phyloP scores from a whole-genome alignment of 2,329 filamentous ascomycete genomes.

The Colletotrichum plurivorum region DNA sequence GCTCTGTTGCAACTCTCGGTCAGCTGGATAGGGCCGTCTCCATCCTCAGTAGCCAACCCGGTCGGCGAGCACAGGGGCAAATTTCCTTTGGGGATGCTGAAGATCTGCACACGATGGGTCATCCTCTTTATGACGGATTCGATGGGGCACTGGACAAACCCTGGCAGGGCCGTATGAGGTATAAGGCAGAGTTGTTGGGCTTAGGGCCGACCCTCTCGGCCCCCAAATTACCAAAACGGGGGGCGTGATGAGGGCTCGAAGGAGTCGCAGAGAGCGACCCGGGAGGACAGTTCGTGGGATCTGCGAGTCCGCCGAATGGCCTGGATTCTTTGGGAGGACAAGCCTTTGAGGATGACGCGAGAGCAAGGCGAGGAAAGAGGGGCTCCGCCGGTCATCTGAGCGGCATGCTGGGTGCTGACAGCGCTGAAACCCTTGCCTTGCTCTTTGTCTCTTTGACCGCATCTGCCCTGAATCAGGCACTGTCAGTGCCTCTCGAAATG shows the following conservation, averaged over 20 bases:
- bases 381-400: slow-evolving; percentile 24
- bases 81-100: slow-evolving; percentile 5
- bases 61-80: not conserved
- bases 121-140: slow-evolving; percentile 18
- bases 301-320: slow-evolving; percentile 2
- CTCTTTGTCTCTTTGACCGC: slow-evolving; percentile 34
- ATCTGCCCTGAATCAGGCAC: slow-evolving; percentile 16
- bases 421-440: slow-evolving; percentile 14
- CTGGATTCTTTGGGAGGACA: slow-evolving; percentile 3
- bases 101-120: slow-evolving; percentile 14
- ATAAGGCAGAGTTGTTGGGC: slow-evolving; percentile 5
- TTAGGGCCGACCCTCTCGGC: not conserved
- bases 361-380: slow-evolving; percentile 1
- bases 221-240: not conserved
- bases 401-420: not conserved
- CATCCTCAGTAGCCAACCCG: not conserved
- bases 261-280: not conserved
- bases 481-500: slow-evolving; percentile 20
- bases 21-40: not conserved
- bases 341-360: slow-evolving; percentile 17
- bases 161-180: slow-evolving; percentile 8
- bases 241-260: not conserved
- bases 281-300: slow-evolving; percentile 9
- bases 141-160: slow-evolving; percentile 3
- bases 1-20: slow-evolving; percentile 11